Evolutionary conservation across 2,329 filamentous ascomycete genomes (phyloP).

Genomic region (Penicillium hordei): DNA sequence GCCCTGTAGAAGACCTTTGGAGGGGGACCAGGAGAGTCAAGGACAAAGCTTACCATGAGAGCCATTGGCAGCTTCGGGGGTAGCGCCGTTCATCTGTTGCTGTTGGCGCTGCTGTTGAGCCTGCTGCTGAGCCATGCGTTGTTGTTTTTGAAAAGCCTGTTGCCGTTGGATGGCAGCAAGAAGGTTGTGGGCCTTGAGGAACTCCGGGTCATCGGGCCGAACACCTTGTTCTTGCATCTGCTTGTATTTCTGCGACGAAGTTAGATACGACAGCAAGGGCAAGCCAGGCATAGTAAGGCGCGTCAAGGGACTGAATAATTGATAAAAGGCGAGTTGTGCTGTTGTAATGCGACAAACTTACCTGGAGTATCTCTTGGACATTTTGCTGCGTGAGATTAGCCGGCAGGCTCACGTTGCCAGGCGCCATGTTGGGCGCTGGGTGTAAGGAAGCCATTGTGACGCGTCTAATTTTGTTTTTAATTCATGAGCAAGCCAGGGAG

Average conservation of each 20-base stretch:
- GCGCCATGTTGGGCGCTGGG: conserved; percentile 66
- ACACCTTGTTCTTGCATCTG: conserved; percentile 86
- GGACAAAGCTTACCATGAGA: conserved; percentile 40
- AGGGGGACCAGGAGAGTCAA: neutral
- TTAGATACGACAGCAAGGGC: conserved; percentile 34
- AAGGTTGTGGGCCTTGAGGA: conserved; percentile 75
- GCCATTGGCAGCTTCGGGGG: conserved; percentile 40
- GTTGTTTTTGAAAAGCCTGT: conserved; percentile 59
- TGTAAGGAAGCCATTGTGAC: conserved; percentile 77
- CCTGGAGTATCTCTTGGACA: conserved; percentile 68
- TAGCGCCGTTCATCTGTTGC: conserved; percentile 47
- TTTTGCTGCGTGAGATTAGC: conserved; percentile 72
- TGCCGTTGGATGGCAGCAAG: conserved; percentile 68
- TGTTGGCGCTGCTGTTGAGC: conserved; percentile 39
- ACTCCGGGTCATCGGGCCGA: conserved; percentile 79
- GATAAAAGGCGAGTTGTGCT: neutral
- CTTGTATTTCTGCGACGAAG: conserved; percentile 69
- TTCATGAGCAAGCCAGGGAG: conserved; percentile 32
- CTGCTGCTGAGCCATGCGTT: conserved; percentile 45
- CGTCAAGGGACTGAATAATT: neutral
- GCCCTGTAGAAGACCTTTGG: neutral
- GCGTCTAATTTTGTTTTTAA: conserved; percentile 28
- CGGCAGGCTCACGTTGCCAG: conserved; percentile 63
- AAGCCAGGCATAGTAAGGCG: neutral
- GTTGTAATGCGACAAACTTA: conserved; percentile 30